Percentiles rank a stretch among this genome's conserved stretches.
phyloP scores from a whole-genome alignment of 2,329 filamentous ascomycete genomes.

The Penicillium verrucosum region DNA sequence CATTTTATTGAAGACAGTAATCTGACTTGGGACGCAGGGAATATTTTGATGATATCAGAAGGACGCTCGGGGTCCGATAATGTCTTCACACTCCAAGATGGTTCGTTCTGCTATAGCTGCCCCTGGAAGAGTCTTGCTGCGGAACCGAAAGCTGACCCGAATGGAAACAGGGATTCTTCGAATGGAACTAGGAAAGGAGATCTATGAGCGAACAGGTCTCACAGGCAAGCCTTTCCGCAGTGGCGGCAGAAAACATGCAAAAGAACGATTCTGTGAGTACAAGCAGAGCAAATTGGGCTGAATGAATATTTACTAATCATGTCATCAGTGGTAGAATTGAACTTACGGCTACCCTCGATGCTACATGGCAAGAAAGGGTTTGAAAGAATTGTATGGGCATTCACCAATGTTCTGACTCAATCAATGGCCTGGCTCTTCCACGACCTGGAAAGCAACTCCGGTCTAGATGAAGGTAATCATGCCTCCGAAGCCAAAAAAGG shows the following conservation, averaged over 20 bases:
- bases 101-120: slow-evolving; percentile 42
- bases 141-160: neutral
- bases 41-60: slow-evolving; percentile 79
- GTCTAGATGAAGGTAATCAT: slow-evolving; percentile 43
- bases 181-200: slow-evolving; percentile 75
- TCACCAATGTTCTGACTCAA: slow-evolving; percentile 68
- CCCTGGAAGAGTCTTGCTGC: neutral
- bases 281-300: neutral
- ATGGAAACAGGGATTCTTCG: slow-evolving; percentile 59
- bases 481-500: neutral
- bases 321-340: slow-evolving; percentile 66
- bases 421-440: slow-evolving; percentile 75
- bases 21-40: slow-evolving; percentile 51
- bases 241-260: slow-evolving; percentile 60
- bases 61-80: slow-evolving; percentile 69
- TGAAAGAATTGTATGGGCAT: slow-evolving; percentile 72
- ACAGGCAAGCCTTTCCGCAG: slow-evolving; percentile 64
- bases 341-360: slow-evolving; percentile 74
- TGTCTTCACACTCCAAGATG: slow-evolving; percentile 67
- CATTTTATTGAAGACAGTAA: neutral
- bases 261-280: slow-evolving; percentile 69
- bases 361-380: slow-evolving; percentile 79
- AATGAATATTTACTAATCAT: slow-evolving; percentile 12
- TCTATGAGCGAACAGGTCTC: slow-evolving; percentile 78
- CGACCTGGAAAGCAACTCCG: slow-evolving; percentile 47